Evolutionary conservation across 768 basidiomycete species (phyloP), one percentile per base, ranked within the genome.

Genomic region (Dendrothele bispora): DNA sequence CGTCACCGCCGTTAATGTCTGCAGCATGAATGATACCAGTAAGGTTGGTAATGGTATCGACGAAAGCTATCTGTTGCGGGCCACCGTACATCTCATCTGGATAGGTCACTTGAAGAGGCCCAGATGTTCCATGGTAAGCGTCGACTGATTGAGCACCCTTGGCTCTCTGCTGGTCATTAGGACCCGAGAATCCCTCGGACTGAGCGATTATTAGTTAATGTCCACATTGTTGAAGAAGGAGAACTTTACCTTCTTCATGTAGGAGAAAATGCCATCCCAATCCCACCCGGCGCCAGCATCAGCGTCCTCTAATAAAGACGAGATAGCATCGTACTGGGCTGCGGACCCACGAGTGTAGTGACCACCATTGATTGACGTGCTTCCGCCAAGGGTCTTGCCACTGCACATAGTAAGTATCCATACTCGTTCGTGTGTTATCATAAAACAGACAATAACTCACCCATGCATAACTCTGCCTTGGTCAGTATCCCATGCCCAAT

Each of bases 71-170:
- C 50, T 82, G 79, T 38, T 80, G 75, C 4, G 79, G 77, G 2
- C 79, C 80, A 12, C 79, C 78, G 51, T 78, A 82, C 75, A 82
- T 82, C 5, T 53, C 58, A 57, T 72, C 74, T 14, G 73, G 77
- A 54, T 70, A 76, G 1, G 76, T 75, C 21, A 79, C 77, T 51
- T 79, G 77, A 1, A 83, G 72, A 2, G 80, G 80, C 0, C 82
- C 82, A 2, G 62, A 45, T 18, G 66, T 71, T 5, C 80, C 80
- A 55, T 83, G 80, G 53, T 77, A 81, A 5, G 65, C 64, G 1
- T 64, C 60, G 46, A 77, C 67, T 7, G 59, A 75, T 46, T 77
- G 72, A 3, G 75, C 75, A 1, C 77, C 77, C 54, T 74, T 77
- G 3, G 70, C 66, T 0, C 61, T 62, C 57, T 79, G 76, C 42